Evolutionary conservation across 441 rosid species (phyloP).

Genomic region (Pelargonium citronellum): DNA sequence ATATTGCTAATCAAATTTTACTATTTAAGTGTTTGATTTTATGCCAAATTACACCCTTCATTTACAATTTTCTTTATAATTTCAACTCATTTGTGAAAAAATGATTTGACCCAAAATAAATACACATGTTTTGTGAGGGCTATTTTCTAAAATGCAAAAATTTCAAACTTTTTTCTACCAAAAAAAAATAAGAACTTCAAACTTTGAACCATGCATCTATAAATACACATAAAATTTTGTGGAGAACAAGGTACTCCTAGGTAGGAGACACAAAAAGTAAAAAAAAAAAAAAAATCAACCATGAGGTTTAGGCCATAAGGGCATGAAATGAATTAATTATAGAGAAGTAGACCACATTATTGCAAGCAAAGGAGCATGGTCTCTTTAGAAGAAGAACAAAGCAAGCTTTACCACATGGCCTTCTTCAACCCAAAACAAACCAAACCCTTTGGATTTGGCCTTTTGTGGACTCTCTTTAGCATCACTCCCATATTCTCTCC

Average conservation of each 20-base stretch:
- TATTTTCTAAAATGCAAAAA: too few species aligned
- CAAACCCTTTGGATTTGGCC: constrained; percentile 11
- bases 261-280: constrained; percentile 8
- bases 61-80: too few species aligned
- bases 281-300: constrained; percentile 12
- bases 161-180: too few species aligned
- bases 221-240: not conserved
- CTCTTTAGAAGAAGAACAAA: constrained; percentile 55
- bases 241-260: not conserved
- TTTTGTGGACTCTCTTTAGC: not conserved
- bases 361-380: constrained; percentile 88
- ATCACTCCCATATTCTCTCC: not conserved
- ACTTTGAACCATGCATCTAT: not conserved
- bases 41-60: too few species aligned
- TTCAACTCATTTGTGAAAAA: too few species aligned
- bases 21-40: too few species aligned
- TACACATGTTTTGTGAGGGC: too few species aligned
- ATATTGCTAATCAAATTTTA: too few species aligned
- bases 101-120: too few species aligned
- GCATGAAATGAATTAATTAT: not conserved
- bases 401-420: constrained; percentile 74
- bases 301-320: constrained; percentile 20
- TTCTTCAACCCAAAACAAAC: constrained; percentile 20
- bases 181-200: too few species aligned
- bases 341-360: constrained; percentile 64